A percentile compares a stretch with the other conserved stretches of the same genome.
phyloP scores from a whole-genome alignment of 192 early-diverging fungal species.

The Coemansia sp. region DNA sequence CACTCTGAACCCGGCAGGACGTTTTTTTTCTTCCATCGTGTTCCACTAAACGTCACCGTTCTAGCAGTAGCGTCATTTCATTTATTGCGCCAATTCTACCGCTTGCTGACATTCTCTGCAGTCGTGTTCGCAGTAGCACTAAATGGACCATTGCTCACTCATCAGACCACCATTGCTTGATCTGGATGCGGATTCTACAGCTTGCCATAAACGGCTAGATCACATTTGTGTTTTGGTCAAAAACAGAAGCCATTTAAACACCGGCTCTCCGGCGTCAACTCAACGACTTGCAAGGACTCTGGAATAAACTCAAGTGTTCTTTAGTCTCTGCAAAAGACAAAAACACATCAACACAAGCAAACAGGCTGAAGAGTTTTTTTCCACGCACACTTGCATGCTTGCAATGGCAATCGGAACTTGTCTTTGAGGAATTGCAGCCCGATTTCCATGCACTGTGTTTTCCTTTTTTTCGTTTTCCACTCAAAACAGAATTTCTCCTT shows the following conservation, averaged over 20 bases:
- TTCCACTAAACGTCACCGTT: background rate
- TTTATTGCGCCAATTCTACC: background rate
- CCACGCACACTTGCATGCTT: constrained; percentile 6
- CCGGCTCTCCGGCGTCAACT: background rate
- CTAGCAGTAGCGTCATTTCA: background rate
- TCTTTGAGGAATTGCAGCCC: background rate
- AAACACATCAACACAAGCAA: background rate
- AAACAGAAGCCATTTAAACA: background rate
- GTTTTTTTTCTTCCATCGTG: background rate
- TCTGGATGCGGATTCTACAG: background rate
- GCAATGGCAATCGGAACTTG: constrained; percentile 6
- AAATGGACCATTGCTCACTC: background rate
- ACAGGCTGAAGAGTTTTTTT: background rate
- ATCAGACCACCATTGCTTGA: background rate
- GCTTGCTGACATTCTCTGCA: background rate
- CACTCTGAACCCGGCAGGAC: background rate
- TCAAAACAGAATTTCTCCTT: background rate
- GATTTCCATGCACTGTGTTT: background rate
- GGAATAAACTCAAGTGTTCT: background rate
- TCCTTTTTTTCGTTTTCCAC: background rate
- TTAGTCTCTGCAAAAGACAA: background rate
- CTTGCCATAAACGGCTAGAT: background rate
- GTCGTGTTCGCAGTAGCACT: background rate
- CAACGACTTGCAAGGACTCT: background rate
- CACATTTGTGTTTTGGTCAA: background rate